Base-by-base conservation (phyloP, 2,329 filamentous ascomycete species). In the Cadophora sp. region DNA sequence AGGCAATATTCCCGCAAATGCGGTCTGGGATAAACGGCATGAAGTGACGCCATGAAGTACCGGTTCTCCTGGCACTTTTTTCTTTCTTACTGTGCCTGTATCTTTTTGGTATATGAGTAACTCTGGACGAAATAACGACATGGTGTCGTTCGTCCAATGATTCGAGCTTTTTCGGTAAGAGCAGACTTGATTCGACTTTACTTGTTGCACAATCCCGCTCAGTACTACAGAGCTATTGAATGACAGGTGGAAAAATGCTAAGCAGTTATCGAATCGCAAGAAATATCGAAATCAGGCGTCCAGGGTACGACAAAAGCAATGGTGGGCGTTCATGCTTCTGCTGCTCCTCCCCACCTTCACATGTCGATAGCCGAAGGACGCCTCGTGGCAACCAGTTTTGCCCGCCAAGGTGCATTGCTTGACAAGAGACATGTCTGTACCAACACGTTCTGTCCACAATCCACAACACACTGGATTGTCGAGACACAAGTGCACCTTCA, bases 261-360 rank as follows among this genome's bases (percentile, higher is more conserved):
- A 43, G 22, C 43, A 26, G 6, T 26, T 26, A 26, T 37, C 56
- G 9, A 59, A 19, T 19, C 34, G 56, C 56, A 40, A 58, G 56
- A 37, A 58, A 24, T 27, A 59, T 34, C 27, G 31, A 31, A 37
- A 24, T 7, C 9, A 58, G 31, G 31, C 55, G 31, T 22, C 43
- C 2, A 55, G 27, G 26, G 51, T 59, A 26, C 56, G 12, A 59
- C 56, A 43, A 59, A 37, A 59, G 56, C 31, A 59, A 59, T 24
- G 22, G 56, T 34, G 4, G 22, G 43, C 12, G 56, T 26, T 40
- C 34, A 59, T 59, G 56, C 31, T 59, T 31, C n/a, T 31, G 24
- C 5, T 58, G 24, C 50, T 53, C 24, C 62, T 56, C 50, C 62
- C 50, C 51, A 48, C 62, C 59, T 62, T 58, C 62, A 64, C 62